phyloP scores from a whole-genome alignment of 306 rosid genomes.

The Medicago lupulina region DNA sequence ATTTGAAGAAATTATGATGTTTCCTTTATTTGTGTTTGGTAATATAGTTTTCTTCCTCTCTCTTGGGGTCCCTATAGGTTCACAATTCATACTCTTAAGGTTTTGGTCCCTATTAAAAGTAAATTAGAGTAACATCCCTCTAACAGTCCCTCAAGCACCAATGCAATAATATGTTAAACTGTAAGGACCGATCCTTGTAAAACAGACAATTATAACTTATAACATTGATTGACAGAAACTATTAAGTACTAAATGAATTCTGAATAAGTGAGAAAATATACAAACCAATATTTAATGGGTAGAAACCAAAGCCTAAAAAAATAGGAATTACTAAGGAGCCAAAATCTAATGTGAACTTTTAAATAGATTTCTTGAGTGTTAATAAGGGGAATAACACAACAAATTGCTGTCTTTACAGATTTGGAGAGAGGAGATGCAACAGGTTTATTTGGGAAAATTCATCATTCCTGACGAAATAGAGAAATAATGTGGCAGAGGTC shows the following conservation, averaged over 20 bases:
- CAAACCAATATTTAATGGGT: not conserved
- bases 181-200: not conserved
- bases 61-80: not conserved
- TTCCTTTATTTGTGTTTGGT: constrained; percentile 7
- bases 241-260: not conserved
- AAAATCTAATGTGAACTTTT: not conserved
- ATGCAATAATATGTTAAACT: not conserved
- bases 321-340: not conserved
- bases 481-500: constrained; percentile 46
- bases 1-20: not conserved
- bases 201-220: not conserved
- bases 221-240: not conserved
- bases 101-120: not conserved
- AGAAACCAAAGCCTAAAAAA: not conserved
- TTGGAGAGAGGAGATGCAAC: constrained; percentile 94
- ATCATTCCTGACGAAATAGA: constrained; percentile 68
- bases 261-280: not conserved
- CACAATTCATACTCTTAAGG: not conserved
- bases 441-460: constrained; percentile 76
- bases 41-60: not conserved
- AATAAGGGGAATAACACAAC: constrained; percentile 20
- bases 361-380: constrained; percentile 31
- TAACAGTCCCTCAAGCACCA: not conserved
- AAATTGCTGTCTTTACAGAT: constrained; percentile 62
- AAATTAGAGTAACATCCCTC: not conserved